Evolutionary conservation across 768 basidiomycete genomes (phyloP), one percentile per base, ranked within the genome.

Genomic region (Mrakia hoshinonis): DNA sequence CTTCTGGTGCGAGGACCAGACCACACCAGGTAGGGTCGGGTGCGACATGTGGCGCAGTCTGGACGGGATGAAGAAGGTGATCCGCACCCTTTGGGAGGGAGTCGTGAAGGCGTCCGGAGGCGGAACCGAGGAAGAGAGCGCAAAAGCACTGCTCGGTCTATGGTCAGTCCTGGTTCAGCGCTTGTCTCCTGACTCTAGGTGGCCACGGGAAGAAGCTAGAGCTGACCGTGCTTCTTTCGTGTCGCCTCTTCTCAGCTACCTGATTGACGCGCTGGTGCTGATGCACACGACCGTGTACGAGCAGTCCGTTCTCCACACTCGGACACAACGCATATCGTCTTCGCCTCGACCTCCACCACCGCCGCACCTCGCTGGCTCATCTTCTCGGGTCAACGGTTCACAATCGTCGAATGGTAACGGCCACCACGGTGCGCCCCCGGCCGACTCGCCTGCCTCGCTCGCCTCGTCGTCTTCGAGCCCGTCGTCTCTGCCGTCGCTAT

Each of bases 31-130:
- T 12, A 48, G 72, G 43, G 67, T 73, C 60, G 67, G 60, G 36
- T 26, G 63, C 36, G 72, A 73, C n/a, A 60, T 65, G 51, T 73
- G 72, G 72, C 34, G 67, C 24, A 62, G 55, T 48, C 24, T 73
- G 54, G 72, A 68, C 46, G 67, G 67, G n/a, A 68, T 73, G 67
- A 68, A 73, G 60, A 73, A 68, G 60, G 60, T 68, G 4, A 60
- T 73, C 26, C 46, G 67, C 26, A 48, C 60, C 60, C 22, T 48
- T 4, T 73, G 72, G 72, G 72, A 73, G 46, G 47, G 24, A 13
- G 61, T 68, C 26, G 60, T 69, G 48, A 73, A 73, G 63, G 43
- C 49, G 12, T 62, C 60, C 24, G 48, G 51, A 20, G 67, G 51
- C n/a, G 67, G 55, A 20, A 55, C 66, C 43, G 70, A 51, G 38